These are phyloP conservation scores for Chaetoceros tenuissimus DNA, from an alignment of 108 stramenopile genomes.

Conservation along the genomic window DNA sequence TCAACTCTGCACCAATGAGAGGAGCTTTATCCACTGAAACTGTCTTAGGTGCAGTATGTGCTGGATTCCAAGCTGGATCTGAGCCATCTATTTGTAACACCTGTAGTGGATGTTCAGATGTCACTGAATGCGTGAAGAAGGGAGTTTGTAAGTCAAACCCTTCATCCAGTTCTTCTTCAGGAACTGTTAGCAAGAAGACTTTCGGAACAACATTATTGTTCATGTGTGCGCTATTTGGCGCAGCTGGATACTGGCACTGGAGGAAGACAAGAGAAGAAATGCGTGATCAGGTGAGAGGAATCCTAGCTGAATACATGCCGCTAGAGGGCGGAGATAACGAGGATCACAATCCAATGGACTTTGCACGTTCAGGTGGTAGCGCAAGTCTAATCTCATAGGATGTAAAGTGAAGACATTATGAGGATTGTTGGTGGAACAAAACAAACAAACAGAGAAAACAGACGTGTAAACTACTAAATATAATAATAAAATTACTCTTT, in stretches of 20 bases:
- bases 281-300: conserved; percentile 83
- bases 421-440: too few species aligned
- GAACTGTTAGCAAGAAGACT: conserved; percentile 22
- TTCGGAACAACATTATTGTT: conserved; percentile 36
- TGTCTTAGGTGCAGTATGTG: conserved; percentile 89
- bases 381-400: neutral
- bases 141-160: conserved; percentile 27
- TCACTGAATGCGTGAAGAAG: conserved; percentile 26
- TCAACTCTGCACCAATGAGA: conserved; percentile 82
- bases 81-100: conserved; percentile 54
- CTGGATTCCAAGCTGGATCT: conserved; percentile 74
- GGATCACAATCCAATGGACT: neutral
- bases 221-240: conserved; percentile 27
- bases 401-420: too few species aligned
- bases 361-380: neutral
- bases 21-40: conserved; percentile 54
- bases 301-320: conserved; percentile 75
- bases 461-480: too few species aligned
- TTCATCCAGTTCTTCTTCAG: neutral
- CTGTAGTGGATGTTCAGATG: conserved; percentile 26
- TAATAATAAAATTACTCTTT: too few species aligned
- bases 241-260: conserved; percentile 64
- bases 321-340: neutral
- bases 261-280: conserved; percentile 69
- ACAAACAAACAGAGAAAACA: too few species aligned